Evolutionary conservation across 1,284 basidiomycete species (phyloP).

Genomic region (Xanthoconium separans): DNA sequence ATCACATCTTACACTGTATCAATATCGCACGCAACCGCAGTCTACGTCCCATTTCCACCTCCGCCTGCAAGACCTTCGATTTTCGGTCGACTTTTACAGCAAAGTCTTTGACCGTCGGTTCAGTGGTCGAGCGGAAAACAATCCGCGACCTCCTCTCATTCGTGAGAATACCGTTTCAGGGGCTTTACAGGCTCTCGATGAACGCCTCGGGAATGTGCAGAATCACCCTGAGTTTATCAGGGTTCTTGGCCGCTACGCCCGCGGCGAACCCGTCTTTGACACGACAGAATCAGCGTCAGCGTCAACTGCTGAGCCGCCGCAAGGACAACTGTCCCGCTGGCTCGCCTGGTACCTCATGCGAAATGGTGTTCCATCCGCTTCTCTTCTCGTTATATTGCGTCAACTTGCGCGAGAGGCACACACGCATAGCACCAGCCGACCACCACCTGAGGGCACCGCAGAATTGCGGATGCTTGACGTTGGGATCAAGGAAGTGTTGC

Average conservation of each 20-base stretch:
- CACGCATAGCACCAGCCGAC: slow-evolving; percentile 44
- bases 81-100: slow-evolving; percentile 70
- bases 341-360: slow-evolving; percentile 63
- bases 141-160: slow-evolving; percentile 61
- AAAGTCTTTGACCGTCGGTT: slow-evolving; percentile 70
- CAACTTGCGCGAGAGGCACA: slow-evolving; percentile 61
- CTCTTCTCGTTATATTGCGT: slow-evolving; percentile 56
- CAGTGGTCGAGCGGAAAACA: slow-evolving; percentile 63
- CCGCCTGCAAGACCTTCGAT: slow-evolving; percentile 66
- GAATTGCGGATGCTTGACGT: slow-evolving; percentile 48
- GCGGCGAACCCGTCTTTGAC: slow-evolving; percentile 40
- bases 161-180: slow-evolving; percentile 67
- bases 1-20: slow-evolving; percentile 71
- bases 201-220: slow-evolving; percentile 49
- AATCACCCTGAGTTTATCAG: slow-evolving; percentile 42
- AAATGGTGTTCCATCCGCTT: slow-evolving; percentile 66
- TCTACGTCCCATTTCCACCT: slow-evolving; percentile 61
- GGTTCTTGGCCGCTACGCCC: slow-evolving; percentile 53
- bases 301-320: not conserved
- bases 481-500: slow-evolving; percentile 68
- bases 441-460: slow-evolving; percentile 48
- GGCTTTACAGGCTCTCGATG: slow-evolving; percentile 59
- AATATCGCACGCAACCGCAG: slow-evolving; percentile 58
- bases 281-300: slow-evolving; percentile 10
- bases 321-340: slow-evolving; percentile 36